phyloP scores from a whole-genome alignment of 2,329 filamentous ascomycete species.

The Fusarium sp. region DNA sequence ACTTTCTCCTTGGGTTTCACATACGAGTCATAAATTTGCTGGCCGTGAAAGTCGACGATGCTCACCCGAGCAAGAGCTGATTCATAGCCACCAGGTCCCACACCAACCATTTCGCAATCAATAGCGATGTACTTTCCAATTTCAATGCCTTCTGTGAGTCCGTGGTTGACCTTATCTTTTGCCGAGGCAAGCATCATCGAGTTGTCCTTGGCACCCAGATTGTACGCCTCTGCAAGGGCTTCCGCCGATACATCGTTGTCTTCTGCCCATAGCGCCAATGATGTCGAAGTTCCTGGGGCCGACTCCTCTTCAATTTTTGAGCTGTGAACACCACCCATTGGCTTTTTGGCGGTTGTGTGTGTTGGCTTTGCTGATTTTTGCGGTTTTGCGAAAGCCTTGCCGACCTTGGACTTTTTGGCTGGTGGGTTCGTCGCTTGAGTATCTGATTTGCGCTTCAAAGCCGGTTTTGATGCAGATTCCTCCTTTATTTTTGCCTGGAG shows the following conservation, averaged over 20 bases:
- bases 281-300: conserved; percentile 63
- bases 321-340: conserved; percentile 73
- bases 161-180: conserved; percentile 73
- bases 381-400: conserved; percentile 22
- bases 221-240: conserved; percentile 74
- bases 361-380: conserved; percentile 13
- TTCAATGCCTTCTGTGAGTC: conserved; percentile 73
- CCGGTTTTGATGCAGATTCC: conserved; percentile 57
- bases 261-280: conserved; percentile 72
- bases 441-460: conserved; percentile 62
- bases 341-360: conserved; percentile 28
- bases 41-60: conserved; percentile 93
- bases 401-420: conserved; percentile 52
- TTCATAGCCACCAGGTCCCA: conserved; percentile 78
- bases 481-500: conserved; percentile 75
- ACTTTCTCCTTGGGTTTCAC: conserved; percentile 84
- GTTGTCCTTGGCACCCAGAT: conserved; percentile 65
- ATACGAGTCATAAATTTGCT: conserved; percentile 94
- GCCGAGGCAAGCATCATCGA: conserved; percentile 63
- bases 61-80: conserved; percentile 89
- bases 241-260: conserved; percentile 74
- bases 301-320: conserved; percentile 60
- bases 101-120: conserved; percentile 98
- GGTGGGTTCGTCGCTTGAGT: conserved; percentile 46
- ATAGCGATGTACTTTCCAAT: conserved; percentile 92